Evolutionary conservation across 371 early-diverging fungal species (phyloP).

Genomic region (Rhizopus delemar): DNA sequence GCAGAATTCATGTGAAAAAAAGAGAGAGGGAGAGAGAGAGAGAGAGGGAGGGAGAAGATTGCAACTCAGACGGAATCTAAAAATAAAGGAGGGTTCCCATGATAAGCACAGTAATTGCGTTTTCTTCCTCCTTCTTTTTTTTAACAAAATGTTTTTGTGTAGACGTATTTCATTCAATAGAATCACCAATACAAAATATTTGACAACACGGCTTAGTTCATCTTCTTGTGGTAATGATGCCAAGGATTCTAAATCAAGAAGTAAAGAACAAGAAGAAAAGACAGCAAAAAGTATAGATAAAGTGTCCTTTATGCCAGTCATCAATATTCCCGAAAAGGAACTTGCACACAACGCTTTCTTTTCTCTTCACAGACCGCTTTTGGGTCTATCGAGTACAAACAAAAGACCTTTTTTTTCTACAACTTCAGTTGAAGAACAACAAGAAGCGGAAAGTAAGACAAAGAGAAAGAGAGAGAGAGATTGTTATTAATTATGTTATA

Average conservation of each 20-base stretch:
- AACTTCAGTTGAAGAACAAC: constrained; percentile 13
- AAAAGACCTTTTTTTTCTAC: constrained; percentile 42
- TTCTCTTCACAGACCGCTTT: constrained; percentile 49
- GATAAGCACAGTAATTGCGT: neutral
- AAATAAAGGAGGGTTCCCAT: neutral
- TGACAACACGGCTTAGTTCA: constrained; percentile 14
- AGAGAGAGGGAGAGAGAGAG: neutral
- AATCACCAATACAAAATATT: neutral
- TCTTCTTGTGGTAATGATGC: constrained; percentile 17
- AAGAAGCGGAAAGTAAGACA: constrained; percentile 19
- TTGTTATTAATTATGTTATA: constrained; percentile 8
- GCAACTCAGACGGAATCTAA: neutral
- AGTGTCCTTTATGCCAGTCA: constrained; percentile 47
- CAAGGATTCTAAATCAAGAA: constrained; percentile 10
- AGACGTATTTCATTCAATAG: constrained; percentile 1
- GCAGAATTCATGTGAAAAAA: constrained; percentile 18
- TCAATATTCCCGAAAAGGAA: constrained; percentile 54
- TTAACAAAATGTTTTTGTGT: constrained; percentile 16
- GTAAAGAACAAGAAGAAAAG: constrained; percentile 2
- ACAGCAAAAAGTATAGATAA: constrained; percentile 4
- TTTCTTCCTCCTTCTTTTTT: constrained; percentile 1
- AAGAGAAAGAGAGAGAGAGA: neutral
- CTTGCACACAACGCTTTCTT: constrained; percentile 54
- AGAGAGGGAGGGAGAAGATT: neutral
- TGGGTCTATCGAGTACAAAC: constrained; percentile 41